Evolutionary conservation across 306 rosid genomes (phyloP), one percentile per base, ranked within the genome.

Genomic region (Pueraria montana): DNA sequence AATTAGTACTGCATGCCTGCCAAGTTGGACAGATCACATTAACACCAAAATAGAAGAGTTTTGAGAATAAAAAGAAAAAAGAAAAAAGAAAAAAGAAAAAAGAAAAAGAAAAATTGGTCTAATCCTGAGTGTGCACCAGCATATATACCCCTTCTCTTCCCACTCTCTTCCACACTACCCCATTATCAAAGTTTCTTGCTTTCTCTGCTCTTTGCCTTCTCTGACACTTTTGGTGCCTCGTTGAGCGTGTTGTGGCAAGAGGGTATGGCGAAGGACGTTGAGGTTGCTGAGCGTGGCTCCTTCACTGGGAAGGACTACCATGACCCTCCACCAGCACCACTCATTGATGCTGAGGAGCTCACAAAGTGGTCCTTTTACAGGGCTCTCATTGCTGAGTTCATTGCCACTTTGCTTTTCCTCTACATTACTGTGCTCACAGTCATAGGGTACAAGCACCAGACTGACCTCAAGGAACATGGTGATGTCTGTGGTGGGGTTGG

Each of bases 371-470:
- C 98, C 63, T 92, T 96, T n/a, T 93, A 93, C 86, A 90, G 98
- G 78, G 97, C 99, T 18, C 14, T 96, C 72, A 96, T 96, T 20
- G 99, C 99, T 10, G 99, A 96, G 92, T 96, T 91, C 86, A 64
- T 92, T 6, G 99, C 99, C 34, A 96, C 99, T 13, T 53, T 96
- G 66, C 99, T 96, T 21, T 96, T 96, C 84, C 98, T 96, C 7
- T 96, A 96, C 80, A 72, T 93, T 16, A 93, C 97, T 30, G 91
- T 93, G 8, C 88, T 91, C 21, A 96, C 99, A 0, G 99, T 96
- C 1, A 96, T 93, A 36, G 98, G 99, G 6, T 88, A 96, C 91
- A 93, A 79, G 49, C 53, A 56, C 81, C 94, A 95, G 86, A 52
- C 36, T 62, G 92, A 94, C 50, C 0, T 38, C 8, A 55, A 11